A percentile compares a stretch with the other conserved stretches of the same genome.
These are phyloP conservation scores for Microcos paniculata DNA, from an alignment of 345 rosid genomes.

Conservation along the genomic window DNA sequence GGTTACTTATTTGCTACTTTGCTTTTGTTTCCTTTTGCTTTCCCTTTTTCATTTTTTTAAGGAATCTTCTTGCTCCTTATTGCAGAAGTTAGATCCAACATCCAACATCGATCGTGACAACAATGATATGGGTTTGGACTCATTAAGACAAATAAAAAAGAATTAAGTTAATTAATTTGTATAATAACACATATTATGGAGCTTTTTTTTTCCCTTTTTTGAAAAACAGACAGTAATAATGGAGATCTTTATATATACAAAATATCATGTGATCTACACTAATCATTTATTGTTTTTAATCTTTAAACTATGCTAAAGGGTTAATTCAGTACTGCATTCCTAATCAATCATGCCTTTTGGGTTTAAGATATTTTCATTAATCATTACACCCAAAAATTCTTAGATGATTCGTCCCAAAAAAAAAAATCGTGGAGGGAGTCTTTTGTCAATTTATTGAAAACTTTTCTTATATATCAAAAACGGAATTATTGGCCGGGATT, in stretches of 20 bases:
- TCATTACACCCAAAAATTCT: too few species aligned
- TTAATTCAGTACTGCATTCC: too few species aligned
- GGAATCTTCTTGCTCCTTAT: not conserved
- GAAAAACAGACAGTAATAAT: not conserved
- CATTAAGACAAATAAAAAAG: conserved; percentile 10
- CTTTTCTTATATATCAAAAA: too few species aligned
- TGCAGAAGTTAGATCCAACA: conserved; percentile 24
- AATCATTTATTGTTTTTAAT: not conserved
- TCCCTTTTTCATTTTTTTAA: not conserved
- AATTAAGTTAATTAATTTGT: not conserved
- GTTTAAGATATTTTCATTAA: too few species aligned
- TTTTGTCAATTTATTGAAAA: too few species aligned
- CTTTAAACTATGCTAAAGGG: too few species aligned
- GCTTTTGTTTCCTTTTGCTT: not conserved
- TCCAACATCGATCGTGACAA: conserved; percentile 33
- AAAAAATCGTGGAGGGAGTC: too few species aligned
- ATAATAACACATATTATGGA: not conserved
- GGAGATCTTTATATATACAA: not conserved
- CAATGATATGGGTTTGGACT: conserved; percentile 8
- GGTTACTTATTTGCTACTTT: not conserved
- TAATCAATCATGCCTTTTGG: too few species aligned
- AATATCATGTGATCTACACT: not conserved
- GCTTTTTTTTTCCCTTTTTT: too few species aligned
- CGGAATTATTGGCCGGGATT: too few species aligned
- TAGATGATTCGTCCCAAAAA: too few species aligned